phyloP scores from a whole-genome alignment of 257 asterid species.

The Scutellaria barbata region DNA sequence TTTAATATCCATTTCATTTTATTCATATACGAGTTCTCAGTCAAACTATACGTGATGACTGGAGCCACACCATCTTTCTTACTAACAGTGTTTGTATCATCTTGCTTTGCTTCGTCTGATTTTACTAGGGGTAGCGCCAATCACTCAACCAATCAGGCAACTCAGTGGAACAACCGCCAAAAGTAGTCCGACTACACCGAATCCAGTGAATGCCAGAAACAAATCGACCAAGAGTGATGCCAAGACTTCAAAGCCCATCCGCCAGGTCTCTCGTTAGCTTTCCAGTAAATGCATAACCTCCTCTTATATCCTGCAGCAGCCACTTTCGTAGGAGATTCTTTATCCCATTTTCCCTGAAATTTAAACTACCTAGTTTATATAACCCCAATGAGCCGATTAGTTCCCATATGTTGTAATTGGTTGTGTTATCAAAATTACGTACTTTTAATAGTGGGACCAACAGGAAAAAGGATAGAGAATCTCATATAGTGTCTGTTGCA shows the following conservation, averaged over 20 bases:
- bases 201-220: constrained; percentile 50
- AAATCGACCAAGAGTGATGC: constrained; percentile 41
- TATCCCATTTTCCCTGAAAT: too few species aligned
- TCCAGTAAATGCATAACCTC: constrained; percentile 19
- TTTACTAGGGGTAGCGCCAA: constrained; percentile 50
- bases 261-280: constrained; percentile 40
- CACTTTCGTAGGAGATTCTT: constrained; percentile 15
- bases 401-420: too few species aligned
- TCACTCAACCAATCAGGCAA: constrained; percentile 53
- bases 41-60: constrained; percentile 11
- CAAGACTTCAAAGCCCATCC: constrained; percentile 44
- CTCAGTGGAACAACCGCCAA: constrained; percentile 49
- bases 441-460: too few species aligned
- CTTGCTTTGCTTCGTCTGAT: constrained; percentile 28
- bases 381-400: too few species aligned
- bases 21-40: neutral
- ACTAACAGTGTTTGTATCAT: neutral
- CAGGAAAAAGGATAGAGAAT: too few species aligned
- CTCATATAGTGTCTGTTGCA: too few species aligned
- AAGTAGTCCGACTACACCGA: constrained; percentile 53
- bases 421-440: too few species aligned
- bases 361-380: too few species aligned
- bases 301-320: constrained; percentile 35
- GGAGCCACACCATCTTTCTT: too few species aligned
- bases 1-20: neutral